Evolutionary conservation across 1,284 basidiomycete species (phyloP), one percentile per base, ranked within the genome.

Genomic region (Cutaneotrichosporon cavernicola): DNA sequence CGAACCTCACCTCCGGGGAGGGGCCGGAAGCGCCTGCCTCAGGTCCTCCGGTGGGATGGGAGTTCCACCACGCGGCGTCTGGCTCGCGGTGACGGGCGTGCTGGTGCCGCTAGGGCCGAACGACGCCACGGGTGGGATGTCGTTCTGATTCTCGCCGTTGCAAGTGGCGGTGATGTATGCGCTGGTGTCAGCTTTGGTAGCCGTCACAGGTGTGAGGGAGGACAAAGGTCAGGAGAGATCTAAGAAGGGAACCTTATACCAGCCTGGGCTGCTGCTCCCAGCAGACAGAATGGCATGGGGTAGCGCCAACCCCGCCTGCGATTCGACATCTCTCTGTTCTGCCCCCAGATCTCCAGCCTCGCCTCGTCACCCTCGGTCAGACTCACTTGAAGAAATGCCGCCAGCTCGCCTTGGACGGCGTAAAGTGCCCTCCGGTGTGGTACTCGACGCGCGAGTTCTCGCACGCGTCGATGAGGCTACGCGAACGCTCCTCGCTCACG

Each of bases 401-500:
- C 79, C 77, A 81, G 31, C 70, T 74, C 11, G 77, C 76, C 71
- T 81, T 80, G 56, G 76, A 73, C 30, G 78, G 76, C 51, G 77
- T 77, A 57, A 78, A 79, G 62, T 78, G 80, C 10, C 78, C 78
- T 40, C 81, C 81, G n/a, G 79, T 77, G 66, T 82, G 81, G n/a
- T 70, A 63, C 67, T 82, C 80, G 21, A 81, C 70, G 40, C 80
- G 65, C 3, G 70, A 64, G 64, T 78, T 78, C 55, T 70, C 74
- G 36, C 89, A 89, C 6, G 86, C 81, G 1, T 85, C 83, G 9
- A 90, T 77, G 18, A 95, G 79, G 10, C 81, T 80, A 68, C 84
- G 83, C 4, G 89, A 85, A 30, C 90, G 83, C 73, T 90, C 91
- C 69, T 87, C 86, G 4, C 87, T 81, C 4, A 96, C 90, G 46